Evolutionary conservation across 2,329 filamentous ascomycete species (phyloP), one percentile per base, ranked within the genome.

Genomic region (Penicillium fuscoglaucum): DNA sequence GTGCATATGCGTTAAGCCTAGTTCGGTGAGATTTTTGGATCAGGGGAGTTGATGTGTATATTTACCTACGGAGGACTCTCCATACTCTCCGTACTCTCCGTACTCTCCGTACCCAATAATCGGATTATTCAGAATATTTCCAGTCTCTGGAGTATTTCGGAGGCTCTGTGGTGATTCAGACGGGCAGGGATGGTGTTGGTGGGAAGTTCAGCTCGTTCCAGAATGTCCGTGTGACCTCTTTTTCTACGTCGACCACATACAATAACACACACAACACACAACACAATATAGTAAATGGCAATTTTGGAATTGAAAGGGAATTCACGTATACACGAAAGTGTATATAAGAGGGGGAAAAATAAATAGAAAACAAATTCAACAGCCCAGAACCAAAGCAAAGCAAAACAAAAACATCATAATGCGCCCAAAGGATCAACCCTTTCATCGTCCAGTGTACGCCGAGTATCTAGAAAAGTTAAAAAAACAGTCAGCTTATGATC

Each of bases 381-480:
- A 54, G 24, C 49, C 58, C 53, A 53, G 57, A 60, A 60, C 59
- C 57, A 61, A 53, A 58, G 55, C 54, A 17, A 35, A 35, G 28
- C 28, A 9, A 28, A 28, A 33, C 19, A 63, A 63, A 59, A 66
- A 63, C 52, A 62, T 68, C 68, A 70, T 64, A 67, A 68, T 73
- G 68, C 73, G 72, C 72, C 73, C 73, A 61, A 37, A 66, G 66
- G 60, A 62, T 65, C 57, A 65, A 61, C 51, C 59, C 64, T 47
- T 47, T 53, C 66, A 76, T 69, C 73, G 73, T 68, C 73, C 73
- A 65, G 66, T 71, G 63, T 74, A 76, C 28, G 65, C 68, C 60
- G 73, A 74, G 63, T 76, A 76, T 68, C 74, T 76, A 64, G 26
- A 13, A 28, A 52, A 19, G 33, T 31, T 10, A 19, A 52, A 21